These are phyloP conservation scores for Quercus variabilis DNA, from an alignment of 306 rosid genomes.

Conservation along the genomic window DNA sequence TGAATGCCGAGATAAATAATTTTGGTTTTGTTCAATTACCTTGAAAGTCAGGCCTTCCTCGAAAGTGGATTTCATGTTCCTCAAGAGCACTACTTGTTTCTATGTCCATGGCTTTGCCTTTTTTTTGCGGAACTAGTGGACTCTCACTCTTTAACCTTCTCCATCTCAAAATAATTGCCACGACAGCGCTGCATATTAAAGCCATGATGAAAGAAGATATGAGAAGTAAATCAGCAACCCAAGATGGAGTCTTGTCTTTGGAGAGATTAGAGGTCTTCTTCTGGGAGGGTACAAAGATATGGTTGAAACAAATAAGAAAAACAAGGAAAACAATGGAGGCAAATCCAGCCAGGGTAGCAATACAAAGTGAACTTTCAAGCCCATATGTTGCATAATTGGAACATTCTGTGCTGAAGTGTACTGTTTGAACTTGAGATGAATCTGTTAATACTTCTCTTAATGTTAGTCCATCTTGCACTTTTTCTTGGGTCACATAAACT, in stretches of 20 bases:
- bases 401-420: conserved; percentile 38
- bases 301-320: conserved; percentile 54
- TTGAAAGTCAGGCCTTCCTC: conserved; percentile 72
- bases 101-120: conserved; percentile 33
- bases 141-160: conserved; percentile 57
- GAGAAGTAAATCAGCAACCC: conserved; percentile 57
- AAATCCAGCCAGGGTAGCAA: conserved; percentile 62
- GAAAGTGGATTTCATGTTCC: conserved; percentile 74
- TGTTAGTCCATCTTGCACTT: conserved; percentile 34
- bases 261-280: conserved; percentile 31
- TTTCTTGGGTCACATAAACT: conserved; percentile 75
- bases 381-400: conserved; percentile 52
- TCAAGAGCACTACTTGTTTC: conserved; percentile 48
- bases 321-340: conserved; percentile 48
- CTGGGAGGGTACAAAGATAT: conserved; percentile 37
- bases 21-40: conserved; percentile 32
- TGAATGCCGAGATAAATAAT: neutral
- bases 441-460: conserved; percentile 41
- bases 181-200: conserved; percentile 37
- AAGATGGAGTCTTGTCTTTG: conserved; percentile 60
- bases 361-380: conserved; percentile 52
- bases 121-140: conserved; percentile 22
- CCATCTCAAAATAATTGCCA: conserved; percentile 54
- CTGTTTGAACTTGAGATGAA: conserved; percentile 41
- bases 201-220: conserved; percentile 52